Base-by-base conservation (phyloP, 768 basidiomycete species). In the Rhodotorula sphaerocarpa region DNA sequence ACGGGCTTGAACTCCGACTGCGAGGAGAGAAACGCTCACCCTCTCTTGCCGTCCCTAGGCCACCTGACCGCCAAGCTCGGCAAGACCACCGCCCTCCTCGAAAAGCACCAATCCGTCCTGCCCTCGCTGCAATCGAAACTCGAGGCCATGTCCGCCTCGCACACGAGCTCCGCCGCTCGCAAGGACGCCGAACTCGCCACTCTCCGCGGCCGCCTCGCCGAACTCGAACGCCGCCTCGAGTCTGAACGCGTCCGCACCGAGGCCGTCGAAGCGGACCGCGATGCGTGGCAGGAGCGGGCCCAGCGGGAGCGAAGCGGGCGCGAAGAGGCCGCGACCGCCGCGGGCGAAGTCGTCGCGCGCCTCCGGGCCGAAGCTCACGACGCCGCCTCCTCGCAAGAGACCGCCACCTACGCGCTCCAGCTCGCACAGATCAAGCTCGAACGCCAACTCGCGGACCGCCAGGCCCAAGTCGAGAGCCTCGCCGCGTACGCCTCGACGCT, bases 81-180 rank as follows among this genome's bases (percentile, higher is more conserved):
- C 14, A 59, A 55, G 42, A 41, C 65, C 28, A 39, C 58, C n/a
- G 36, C 65, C 28, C 48, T 61, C 21, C 44, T 59, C 28, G 23
- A 42, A 30, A 67, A 67, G n/a, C 61, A 62, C 50, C 53, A 59
- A 51, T 27, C 60, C 7, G 45, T 60, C 5, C 60, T 67, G 34
- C 65, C 65, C 2, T 48, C 63, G 15, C 61, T 67, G 28, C 61
- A 67, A 33, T 36, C 66, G 36, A 63, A 67, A 44, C 50, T 67
- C 25, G 33, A 31, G n/a, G 7, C 50, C 33, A 31, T 51, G 2
- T 39, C 52, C 7, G 44, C 48, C 7, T 60, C 57, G 21, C 60
- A 61, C 30, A 50, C 60, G 31, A 28, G 53, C 27, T 67, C 65
- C 12, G 53, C 53, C 15, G 34, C 34, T 15, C 57, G 61, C n/a